These are phyloP conservation scores for Phaseolus coccineus DNA, from an alignment of 331 rosid genomes.

Conservation along the genomic window DNA sequence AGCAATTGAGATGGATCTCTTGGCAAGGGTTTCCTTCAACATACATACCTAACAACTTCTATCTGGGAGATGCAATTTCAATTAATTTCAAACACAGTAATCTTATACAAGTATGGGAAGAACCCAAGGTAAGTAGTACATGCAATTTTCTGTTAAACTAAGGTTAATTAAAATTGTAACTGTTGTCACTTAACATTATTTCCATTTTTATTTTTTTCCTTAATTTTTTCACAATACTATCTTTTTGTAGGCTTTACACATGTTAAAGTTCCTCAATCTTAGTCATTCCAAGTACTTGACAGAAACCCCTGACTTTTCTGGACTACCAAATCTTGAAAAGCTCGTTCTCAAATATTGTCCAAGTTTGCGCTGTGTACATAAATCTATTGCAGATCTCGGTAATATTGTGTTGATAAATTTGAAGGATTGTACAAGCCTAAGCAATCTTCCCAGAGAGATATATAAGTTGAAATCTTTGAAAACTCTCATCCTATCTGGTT, in stretches of 20 bases:
- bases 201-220: background rate
- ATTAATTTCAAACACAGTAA: slow-evolving; percentile 6
- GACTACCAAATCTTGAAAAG: too few species aligned
- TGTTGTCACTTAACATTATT: background rate
- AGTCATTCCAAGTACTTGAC: background rate
- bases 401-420: slow-evolving; percentile 37
- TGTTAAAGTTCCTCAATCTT: slow-evolving; percentile 4
- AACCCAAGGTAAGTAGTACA: background rate
- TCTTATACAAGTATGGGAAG: slow-evolving; percentile 25
- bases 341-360: slow-evolving; percentile 2
- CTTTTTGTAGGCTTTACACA: slow-evolving; percentile 37
- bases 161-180: background rate
- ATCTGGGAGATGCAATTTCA: background rate
- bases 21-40: background rate
- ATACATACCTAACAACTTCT: background rate
- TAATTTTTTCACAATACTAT: background rate
- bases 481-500: slow-evolving; percentile 52
- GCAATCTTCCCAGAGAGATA: background rate
- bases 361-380: background rate
- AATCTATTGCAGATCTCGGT: background rate
- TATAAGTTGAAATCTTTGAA: slow-evolving; percentile 42
- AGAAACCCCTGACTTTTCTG: background rate
- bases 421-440: slow-evolving; percentile 33
- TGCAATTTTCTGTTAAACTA: too few species aligned
- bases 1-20: slow-evolving; percentile 17